These are phyloP conservation scores for Phytophthora pseudosyringae DNA, from an alignment of 352 stramenopile species.

Conservation along the genomic window DNA sequence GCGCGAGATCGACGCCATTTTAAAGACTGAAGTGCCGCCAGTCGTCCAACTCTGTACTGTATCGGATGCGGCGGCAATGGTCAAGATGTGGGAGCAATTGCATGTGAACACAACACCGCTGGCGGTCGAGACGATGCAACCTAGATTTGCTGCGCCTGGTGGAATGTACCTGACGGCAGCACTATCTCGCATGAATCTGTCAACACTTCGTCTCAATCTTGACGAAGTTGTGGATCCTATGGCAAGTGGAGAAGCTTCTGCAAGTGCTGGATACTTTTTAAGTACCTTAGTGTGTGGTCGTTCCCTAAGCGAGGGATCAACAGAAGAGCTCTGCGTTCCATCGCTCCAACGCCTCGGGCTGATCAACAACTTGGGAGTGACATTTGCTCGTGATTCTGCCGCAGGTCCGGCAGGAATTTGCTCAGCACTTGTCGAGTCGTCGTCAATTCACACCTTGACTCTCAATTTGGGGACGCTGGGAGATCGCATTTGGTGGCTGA, in stretches of 20 bases:
- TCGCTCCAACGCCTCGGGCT: neutral
- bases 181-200: constrained; percentile 18
- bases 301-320: neutral
- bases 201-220: constrained; percentile 8
- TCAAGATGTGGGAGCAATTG: constrained; percentile 8
- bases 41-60: constrained; percentile 25
- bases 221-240: constrained; percentile 17
- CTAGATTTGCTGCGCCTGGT: constrained; percentile 6
- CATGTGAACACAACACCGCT: neutral
- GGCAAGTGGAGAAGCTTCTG: neutral
- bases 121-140: constrained; percentile 16
- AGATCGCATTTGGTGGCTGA: constrained; percentile 6
- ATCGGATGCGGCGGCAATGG: neutral
- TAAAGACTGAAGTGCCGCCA: constrained; percentile 2
- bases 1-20: neutral
- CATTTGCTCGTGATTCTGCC: constrained; percentile 7
- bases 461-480: constrained; percentile 11
- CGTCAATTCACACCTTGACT: neutral
- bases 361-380: constrained; percentile 8
- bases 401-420: constrained; percentile 8
- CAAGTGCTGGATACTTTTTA: constrained; percentile 3
- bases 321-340: neutral
- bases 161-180: neutral
- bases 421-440: constrained; percentile 15
- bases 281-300: constrained; percentile 8